These are phyloP conservation scores for Gossypium trilobum DNA, from an alignment of 441 rosid species.

Conservation along the genomic window DNA sequence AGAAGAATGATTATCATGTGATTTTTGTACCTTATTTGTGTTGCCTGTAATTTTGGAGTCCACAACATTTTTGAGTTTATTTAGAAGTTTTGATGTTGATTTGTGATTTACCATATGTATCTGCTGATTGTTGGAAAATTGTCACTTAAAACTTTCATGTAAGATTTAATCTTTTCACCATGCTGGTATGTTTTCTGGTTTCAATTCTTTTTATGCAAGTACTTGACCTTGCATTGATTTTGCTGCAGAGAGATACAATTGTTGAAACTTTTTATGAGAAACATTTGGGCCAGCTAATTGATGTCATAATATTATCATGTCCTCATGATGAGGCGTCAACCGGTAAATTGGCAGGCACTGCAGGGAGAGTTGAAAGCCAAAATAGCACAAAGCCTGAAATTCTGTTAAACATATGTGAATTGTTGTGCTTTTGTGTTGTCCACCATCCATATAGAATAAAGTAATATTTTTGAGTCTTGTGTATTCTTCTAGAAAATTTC, in stretches of 20 bases:
- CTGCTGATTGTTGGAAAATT: conserved; percentile 18
- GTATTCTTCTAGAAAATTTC: not conserved
- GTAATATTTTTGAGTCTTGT: conserved; percentile 35
- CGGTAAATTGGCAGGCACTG: conserved; percentile 37
- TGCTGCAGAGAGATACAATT: conserved; percentile 74
- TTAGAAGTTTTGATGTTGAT: conserved; percentile 14
- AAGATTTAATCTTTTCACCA: conserved; percentile 15
- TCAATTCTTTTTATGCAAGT: not conserved
- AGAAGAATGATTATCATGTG: not conserved
- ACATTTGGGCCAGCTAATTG: conserved; percentile 82
- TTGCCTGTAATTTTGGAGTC: not conserved
- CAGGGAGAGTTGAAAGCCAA: conserved; percentile 37
- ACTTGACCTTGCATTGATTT: conserved; percentile 11
- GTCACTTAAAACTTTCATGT: conserved; percentile 13
- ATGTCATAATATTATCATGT: conserved; percentile 76
- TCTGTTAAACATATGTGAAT: conserved; percentile 81
- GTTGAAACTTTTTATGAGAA: conserved; percentile 93
- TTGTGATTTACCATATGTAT: conserved; percentile 13
- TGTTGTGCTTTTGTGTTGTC: conserved; percentile 86
- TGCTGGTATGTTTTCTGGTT: conserved; percentile 11
- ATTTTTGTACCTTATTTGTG: conserved; percentile 6
- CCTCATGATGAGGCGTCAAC: conserved; percentile 31
- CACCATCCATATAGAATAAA: conserved; percentile 94
- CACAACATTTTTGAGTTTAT: conserved; percentile 12
- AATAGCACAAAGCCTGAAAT: conserved; percentile 69